phyloP scores from a whole-genome alignment of 306 rosid species.

The Trichosanthes truncata region DNA sequence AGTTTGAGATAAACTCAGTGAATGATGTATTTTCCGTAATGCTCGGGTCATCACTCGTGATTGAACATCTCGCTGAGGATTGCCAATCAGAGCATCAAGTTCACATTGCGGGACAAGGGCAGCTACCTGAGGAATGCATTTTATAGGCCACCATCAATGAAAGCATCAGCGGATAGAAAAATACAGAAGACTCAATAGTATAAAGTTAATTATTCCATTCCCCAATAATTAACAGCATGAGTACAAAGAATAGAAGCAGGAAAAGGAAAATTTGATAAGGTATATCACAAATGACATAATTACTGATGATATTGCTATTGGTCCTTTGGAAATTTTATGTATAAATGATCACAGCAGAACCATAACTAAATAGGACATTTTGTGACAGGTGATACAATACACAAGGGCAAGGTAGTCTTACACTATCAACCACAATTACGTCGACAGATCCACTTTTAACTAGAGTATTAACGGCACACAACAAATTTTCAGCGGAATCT shows the following conservation, averaged over 20 bases:
- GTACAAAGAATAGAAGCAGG: not conserved
- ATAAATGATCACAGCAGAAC: not conserved
- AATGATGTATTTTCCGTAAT: conserved; percentile 58
- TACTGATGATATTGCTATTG: not conserved
- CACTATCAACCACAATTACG: conserved; percentile 88
- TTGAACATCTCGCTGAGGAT: conserved; percentile 30
- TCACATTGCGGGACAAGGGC: conserved; percentile 79
- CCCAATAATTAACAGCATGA: not conserved
- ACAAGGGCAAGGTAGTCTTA: conserved; percentile 27
- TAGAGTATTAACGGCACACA: conserved; percentile 62
- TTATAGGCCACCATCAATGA: not conserved
- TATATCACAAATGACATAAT: not conserved
- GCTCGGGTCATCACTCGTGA: conserved; percentile 61
- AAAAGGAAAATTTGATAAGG: not conserved
- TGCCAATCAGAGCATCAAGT: conserved; percentile 43
- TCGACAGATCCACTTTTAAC: conserved; percentile 76
- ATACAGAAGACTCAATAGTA: not conserved
- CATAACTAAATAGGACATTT: not conserved
- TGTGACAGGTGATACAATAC: not conserved
- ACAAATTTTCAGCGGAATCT: conserved; percentile 66
- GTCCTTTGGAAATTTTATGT: not conserved
- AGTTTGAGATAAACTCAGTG: conserved; percentile 51
- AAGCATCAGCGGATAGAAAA: not conserved
- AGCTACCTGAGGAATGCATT: conserved; percentile 55
- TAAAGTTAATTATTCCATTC: not conserved